phyloP scores from a whole-genome alignment of 2,329 filamentous ascomycete species.

The Talaromyces sp. region DNA sequence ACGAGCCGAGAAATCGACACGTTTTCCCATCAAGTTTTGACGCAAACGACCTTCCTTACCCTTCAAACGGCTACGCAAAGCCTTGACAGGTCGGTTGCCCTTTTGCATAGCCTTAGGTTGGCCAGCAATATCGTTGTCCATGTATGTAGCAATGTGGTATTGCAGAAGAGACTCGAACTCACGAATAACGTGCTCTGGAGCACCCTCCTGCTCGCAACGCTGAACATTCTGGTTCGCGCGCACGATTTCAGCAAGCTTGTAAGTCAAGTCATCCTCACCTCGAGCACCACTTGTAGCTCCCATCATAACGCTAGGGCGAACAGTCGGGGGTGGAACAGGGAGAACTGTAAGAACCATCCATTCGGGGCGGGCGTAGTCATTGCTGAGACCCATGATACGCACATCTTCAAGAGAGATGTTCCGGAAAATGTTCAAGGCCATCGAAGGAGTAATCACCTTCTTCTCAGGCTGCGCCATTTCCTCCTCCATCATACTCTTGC shows the following conservation, averaged over 20 bases:
- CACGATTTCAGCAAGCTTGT: constrained; percentile 98
- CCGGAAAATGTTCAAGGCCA: constrained; percentile 83
- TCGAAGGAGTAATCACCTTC: constrained; percentile 77
- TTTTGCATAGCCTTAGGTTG: constrained; percentile 95
- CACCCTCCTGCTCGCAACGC: constrained; percentile 86
- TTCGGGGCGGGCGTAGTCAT: constrained; percentile 92
- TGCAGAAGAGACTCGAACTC: constrained; percentile 93
- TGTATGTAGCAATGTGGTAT: constrained; percentile 98
- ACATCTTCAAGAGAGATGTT: constrained; percentile 82
- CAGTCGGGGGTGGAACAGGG: constrained; percentile 91
- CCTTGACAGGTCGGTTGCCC: constrained; percentile 93
- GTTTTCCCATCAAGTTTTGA: constrained; percentile 99
- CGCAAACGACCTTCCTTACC: constrained; percentile 97
- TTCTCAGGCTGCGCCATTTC: constrained; percentile 73
- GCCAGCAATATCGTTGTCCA: constrained; percentile 99
- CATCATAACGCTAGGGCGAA: constrained; percentile 95
- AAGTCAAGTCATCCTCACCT: constrained; percentile 98
- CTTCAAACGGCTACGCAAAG: constrained; percentile 95
- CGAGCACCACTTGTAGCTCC: constrained; percentile 90
- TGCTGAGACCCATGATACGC: constrained; percentile 84
- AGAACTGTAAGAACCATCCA: constrained; percentile 98
- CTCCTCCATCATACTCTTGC: constrained; percentile 72
- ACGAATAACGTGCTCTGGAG: constrained; percentile 83
- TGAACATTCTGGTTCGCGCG: constrained; percentile 94
- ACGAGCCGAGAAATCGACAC: constrained; percentile 98